phyloP scores from a whole-genome alignment of 2,329 filamentous ascomycete genomes.

The Neospermospora avenae region DNA sequence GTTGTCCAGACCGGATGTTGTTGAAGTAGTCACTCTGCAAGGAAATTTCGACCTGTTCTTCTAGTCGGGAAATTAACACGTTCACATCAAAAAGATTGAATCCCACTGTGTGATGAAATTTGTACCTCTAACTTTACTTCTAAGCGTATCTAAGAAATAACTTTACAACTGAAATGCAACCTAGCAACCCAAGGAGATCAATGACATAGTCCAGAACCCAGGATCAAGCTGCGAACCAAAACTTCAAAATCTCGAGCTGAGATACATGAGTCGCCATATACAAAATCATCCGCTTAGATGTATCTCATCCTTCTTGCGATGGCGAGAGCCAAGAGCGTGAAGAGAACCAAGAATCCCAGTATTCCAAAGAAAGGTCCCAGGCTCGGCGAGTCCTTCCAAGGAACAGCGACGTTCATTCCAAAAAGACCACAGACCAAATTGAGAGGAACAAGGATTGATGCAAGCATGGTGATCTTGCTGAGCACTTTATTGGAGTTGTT shows the following conservation, averaged over 20 bases:
- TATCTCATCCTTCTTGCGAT: conserved; percentile 31
- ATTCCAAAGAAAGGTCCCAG: conserved; percentile 60
- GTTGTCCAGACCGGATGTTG: too few species aligned
- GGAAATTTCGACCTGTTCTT: too few species aligned
- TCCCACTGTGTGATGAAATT: neutral
- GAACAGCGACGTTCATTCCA: conserved; percentile 82
- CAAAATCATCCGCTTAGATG: conserved; percentile 21
- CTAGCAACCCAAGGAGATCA: neutral
- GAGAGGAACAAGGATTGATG: conserved; percentile 92
- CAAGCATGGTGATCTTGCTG: conserved; percentile 91
- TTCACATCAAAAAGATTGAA: too few species aligned
- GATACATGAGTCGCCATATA: too few species aligned
- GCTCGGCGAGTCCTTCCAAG: conserved; percentile 49
- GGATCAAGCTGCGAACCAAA: neutral
- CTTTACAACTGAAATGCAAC: neutral
- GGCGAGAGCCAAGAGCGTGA: conserved; percentile 35
- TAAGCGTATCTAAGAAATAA: neutral
- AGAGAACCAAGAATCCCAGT: conserved; percentile 52
- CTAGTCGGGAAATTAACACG: too few species aligned
- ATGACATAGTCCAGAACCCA: neutral
- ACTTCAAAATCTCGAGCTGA: neutral
- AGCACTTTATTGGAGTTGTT: conserved; percentile 85
- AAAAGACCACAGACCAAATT: conserved; percentile 71
- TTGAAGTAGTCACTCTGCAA: too few species aligned
- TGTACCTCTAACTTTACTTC: neutral